Conservation (phyloP, 164 flowering plant genomes). For the Umbellularia californica region DNA sequence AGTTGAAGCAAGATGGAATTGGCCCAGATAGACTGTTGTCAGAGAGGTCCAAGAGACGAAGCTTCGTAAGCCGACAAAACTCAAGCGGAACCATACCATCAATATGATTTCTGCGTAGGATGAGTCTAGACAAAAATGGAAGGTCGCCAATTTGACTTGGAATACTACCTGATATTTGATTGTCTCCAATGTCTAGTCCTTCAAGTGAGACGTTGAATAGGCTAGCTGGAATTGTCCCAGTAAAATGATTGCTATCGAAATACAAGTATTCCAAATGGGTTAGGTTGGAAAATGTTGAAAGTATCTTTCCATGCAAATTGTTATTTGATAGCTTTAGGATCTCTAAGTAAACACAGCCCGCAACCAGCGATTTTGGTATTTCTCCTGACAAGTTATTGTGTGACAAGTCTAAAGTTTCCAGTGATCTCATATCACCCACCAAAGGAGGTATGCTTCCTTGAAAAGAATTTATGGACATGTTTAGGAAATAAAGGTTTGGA, state of each 20-base stretch:
- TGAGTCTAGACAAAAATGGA: not conserved
- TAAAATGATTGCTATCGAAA: not conserved
- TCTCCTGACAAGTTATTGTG: not conserved
- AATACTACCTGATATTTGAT: not conserved
- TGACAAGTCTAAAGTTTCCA: not conserved
- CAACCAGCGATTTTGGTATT: not conserved
- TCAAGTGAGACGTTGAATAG: not conserved
- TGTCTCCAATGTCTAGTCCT: not conserved
- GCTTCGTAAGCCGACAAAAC: not conserved
- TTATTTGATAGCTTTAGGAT: conserved; percentile 5
- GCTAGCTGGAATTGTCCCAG: not conserved
- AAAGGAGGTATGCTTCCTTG: conserved; percentile 5
- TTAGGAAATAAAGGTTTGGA: not conserved
- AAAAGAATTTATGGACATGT: not conserved
- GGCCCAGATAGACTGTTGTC: not conserved
- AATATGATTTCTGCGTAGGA: conserved; percentile 7
- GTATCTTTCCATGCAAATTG: conserved; percentile 5
- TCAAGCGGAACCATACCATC: not conserved
- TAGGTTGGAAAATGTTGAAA: not conserved
- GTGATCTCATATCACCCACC: not conserved
- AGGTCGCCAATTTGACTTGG: not conserved
- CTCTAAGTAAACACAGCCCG: not conserved
- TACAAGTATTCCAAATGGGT: not conserved
- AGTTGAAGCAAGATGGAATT: conserved; percentile 10
- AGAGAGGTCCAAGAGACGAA: not conserved